These are phyloP conservation scores for Coprinopsis strossmayeri DNA, from an alignment of 768 basidiomycete genomes.

Conservation along the genomic window DNA sequence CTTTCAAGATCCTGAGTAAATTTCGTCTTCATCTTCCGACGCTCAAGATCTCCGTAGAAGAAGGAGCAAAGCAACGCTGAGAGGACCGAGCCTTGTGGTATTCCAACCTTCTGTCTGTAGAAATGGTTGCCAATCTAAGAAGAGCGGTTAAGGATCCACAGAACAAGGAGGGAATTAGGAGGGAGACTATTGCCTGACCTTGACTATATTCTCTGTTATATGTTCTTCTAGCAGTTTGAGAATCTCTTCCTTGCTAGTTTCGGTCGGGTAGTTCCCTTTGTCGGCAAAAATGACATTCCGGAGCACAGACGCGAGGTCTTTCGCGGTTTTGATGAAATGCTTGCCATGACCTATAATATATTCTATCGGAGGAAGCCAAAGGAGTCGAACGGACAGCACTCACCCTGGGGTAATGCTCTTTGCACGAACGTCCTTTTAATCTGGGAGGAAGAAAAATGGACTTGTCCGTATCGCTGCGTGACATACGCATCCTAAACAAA, in stretches of 20 bases:
- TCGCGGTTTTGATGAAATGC: conserved; percentile 67
- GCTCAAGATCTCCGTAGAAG: conserved; percentile 92
- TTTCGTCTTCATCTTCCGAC: conserved; percentile 23
- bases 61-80: conserved; percentile 90
- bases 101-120: conserved; percentile 88
- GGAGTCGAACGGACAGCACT: not conserved
- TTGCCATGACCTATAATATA: conserved; percentile 62
- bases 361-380: not conserved
- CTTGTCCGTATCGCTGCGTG: conserved; percentile 10
- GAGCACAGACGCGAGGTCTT: conserved; percentile 55
- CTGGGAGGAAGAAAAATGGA: conserved; percentile 50
- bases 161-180: not conserved
- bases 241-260: conserved; percentile 51
- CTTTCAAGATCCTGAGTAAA: conserved; percentile 53
- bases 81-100: conserved; percentile 97
- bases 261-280: conserved; percentile 42
- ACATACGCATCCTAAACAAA: conserved; percentile 56
- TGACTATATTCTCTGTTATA: conserved; percentile 88
- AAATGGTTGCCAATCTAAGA: conserved; percentile 71
- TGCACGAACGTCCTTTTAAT: conserved; percentile 49
- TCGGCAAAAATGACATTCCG: conserved; percentile 83
- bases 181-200: conserved; percentile 34
- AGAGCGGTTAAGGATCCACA: conserved; percentile 3
- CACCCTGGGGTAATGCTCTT: conserved; percentile 67
- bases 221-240: conserved; percentile 80